These are phyloP conservation scores for Penicillium simplicissimum DNA, from an alignment of 495 filamentous ascomycete species.

Conservation along the genomic window DNA sequence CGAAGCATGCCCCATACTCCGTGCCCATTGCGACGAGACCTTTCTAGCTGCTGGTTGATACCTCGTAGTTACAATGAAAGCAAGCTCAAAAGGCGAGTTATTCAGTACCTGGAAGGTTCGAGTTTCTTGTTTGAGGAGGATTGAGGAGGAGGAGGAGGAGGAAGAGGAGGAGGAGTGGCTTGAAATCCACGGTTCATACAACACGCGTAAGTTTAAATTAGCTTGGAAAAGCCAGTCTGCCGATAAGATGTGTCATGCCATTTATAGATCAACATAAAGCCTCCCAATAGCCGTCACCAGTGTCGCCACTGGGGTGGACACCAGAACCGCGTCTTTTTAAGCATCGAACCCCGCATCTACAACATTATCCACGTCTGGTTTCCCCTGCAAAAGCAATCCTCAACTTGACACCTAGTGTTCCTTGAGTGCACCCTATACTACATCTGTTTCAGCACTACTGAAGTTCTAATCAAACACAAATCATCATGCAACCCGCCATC, in stretches of 20 bases:
- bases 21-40: neutral
- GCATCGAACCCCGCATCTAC: slow-evolving; percentile 9
- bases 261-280: too few species aligned
- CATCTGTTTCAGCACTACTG: neutral
- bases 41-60: neutral
- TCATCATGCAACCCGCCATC: slow-evolving; percentile 15
- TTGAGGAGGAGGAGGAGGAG: too few species aligned
- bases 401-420: too few species aligned
- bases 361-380: neutral
- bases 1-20: neutral
- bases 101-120: neutral
- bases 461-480: neutral
- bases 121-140: neutral
- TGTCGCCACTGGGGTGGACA: slow-evolving; percentile 2
- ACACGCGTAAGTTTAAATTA: neutral
- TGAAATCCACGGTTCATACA: neutral
- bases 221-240: too few species aligned
- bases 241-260: neutral
- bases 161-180: too few species aligned
- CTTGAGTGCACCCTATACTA: neutral
- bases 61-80: neutral
- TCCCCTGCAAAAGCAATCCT: neutral
- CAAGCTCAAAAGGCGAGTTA: neutral
- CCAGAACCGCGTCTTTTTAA: neutral
- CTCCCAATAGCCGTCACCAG: slow-evolving; percentile 1